Percentiles rank a stretch among this genome's conserved stretches.
phyloP scores from a whole-genome alignment of 768 basidiomycete species.

The Bullera alba region DNA sequence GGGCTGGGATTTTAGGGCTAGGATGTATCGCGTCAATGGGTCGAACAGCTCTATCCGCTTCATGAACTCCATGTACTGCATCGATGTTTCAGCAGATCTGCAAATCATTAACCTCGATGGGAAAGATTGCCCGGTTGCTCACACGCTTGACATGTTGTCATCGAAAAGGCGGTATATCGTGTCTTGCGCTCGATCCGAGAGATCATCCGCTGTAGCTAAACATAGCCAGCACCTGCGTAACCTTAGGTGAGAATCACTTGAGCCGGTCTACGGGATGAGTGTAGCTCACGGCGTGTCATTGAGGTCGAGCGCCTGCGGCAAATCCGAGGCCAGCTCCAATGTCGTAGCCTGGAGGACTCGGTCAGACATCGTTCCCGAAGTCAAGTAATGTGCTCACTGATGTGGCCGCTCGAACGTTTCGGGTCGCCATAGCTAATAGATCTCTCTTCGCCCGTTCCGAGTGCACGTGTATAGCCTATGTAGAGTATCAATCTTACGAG shows the following conservation, averaged over 20 bases:
- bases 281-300: neutral
- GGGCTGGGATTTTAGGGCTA: conserved; percentile 5
- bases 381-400: too few species aligned
- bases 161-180: conserved; percentile 15
- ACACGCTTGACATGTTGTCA: conserved; percentile 19
- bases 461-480: too few species aligned
- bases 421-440: too few species aligned
- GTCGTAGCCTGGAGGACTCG: conserved; percentile 9
- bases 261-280: neutral
- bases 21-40: conserved; percentile 14
- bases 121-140: neutral
- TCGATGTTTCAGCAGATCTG: conserved; percentile 11
- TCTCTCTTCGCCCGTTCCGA: too few species aligned
- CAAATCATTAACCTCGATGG: too few species aligned
- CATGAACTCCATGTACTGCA: conserved; percentile 8
- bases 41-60: conserved; percentile 37
- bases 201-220: conserved; percentile 2
- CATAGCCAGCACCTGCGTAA: conserved; percentile 4
- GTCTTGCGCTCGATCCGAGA: neutral
- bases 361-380: too few species aligned
- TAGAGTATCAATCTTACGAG: too few species aligned
- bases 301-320: neutral
- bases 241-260: neutral
- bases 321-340: conserved; percentile 3
- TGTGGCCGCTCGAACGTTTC: too few species aligned